Evolutionary conservation across 1,284 basidiomycete species (phyloP), one percentile per base, ranked within the genome.

Genomic region (Ceratobasidium theobromae): DNA sequence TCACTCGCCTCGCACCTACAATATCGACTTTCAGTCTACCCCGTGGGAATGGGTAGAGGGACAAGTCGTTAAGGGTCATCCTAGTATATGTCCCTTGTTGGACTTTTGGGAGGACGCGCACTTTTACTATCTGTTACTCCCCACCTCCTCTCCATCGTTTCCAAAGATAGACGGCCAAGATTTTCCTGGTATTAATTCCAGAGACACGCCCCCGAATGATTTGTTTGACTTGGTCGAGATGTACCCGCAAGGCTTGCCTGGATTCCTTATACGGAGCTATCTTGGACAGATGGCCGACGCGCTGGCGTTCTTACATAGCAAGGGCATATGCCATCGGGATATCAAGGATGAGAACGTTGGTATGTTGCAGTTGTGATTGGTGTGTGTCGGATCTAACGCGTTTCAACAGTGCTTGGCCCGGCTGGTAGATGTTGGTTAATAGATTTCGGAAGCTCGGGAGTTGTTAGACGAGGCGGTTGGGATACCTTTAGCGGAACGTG

Each of bases 101-200:
- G 97, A 99, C 76, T 99, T 98, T 75, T 99, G 98, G 76, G 96
- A 99, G 76, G 97, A 99, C 75, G 86, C 85, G 68, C 93, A 98
- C 77, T 98, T 93, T 74, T 99, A 99, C 76, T 98, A 98, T 77
- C 82, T 98, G 73, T 84, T 92, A 45, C 76, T 92, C 25, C 89
- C 89, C 4, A 90, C 85, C 76, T 81, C 71, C 79, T 84, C 69
- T 78, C 68, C 82, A 0, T 72, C 81, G 28, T 68, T 3, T 82
- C 84, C 16, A 55, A 70, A 57, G 27, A 68, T 68, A 65, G 62
- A 53, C 28, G 62, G 62, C 30, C 51, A 43, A 14, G 62, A 54
- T 28, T 53, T 53, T 21, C 51, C 52, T n/a, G 51, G 49, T 21
- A 65, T 65, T 16, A 64, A 48, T 25, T 64, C 54, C 33, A 43